A percentile compares a stretch with the other conserved stretches of the same genome.
Conservation (phyloP, 2,329 filamentous ascomycete genomes). For the Lachnellula arida region DNA sequence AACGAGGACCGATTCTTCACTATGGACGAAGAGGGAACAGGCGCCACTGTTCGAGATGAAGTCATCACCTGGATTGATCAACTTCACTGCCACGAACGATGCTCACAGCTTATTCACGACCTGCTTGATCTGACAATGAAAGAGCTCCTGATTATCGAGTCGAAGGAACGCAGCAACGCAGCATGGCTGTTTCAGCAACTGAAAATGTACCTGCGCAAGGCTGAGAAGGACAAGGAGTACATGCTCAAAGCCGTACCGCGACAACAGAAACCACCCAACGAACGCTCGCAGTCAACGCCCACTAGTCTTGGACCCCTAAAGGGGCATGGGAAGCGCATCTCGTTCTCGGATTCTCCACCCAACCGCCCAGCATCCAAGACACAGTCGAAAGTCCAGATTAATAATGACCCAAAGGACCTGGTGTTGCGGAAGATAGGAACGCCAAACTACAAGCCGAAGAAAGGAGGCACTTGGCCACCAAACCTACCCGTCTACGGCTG, state of each 20-base stretch:
- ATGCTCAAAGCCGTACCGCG: constrained; percentile 11
- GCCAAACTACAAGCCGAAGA: background rate
- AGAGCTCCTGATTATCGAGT: constrained; percentile 11
- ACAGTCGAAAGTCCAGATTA: background rate
- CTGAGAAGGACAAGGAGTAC: constrained; percentile 9
- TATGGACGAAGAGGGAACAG: background rate
- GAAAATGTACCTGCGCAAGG: background rate
- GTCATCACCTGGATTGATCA: constrained; percentile 10
- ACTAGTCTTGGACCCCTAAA: background rate
- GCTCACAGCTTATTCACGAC: constrained; percentile 16
- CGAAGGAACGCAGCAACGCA: constrained; percentile 1
- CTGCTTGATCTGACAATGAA: constrained; percentile 16
- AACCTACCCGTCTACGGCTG: background rate
- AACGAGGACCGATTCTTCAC: constrained; percentile 25
- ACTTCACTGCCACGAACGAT: constrained; percentile 11
- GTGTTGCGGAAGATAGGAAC: constrained; percentile 2
- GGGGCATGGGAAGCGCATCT: constrained; percentile 2
- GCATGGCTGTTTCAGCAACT: constrained; percentile 2
- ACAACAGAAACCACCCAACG: background rate
- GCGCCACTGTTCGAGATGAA: constrained; percentile 7
- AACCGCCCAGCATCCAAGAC: background rate
- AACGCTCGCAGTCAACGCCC: constrained; percentile 1
- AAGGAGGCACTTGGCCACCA: background rate
- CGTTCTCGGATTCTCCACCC: background rate
- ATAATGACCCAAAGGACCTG: constrained; percentile 2